Conservation (phyloP, 257 asterid genomes). For the Rubia yunnanensis region DNA sequence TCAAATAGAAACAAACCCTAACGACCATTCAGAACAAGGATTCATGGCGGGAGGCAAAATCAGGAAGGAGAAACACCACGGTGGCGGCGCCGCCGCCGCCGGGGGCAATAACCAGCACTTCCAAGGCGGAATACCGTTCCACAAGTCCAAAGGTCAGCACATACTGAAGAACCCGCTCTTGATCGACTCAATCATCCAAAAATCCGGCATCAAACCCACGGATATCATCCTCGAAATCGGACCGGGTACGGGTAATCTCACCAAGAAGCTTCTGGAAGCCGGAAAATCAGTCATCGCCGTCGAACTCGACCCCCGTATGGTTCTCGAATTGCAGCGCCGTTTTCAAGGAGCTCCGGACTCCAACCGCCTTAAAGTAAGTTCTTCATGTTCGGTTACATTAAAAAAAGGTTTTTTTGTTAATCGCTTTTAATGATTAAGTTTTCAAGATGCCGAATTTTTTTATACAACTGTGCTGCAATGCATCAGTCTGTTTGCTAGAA, state of each 20-base stretch:
- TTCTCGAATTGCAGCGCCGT: slow-evolving; percentile 80
- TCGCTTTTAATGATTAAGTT: background rate
- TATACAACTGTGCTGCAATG: background rate
- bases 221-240: slow-evolving; percentile 89
- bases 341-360: slow-evolving; percentile 82
- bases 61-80: slow-evolving; percentile 42
- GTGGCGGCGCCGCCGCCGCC: slow-evolving; percentile 27
- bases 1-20: slow-evolving; percentile 2
- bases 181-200: slow-evolving; percentile 73
- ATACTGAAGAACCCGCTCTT: slow-evolving; percentile 78
- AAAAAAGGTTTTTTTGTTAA: background rate
- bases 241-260: slow-evolving; percentile 93
- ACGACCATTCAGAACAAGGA: background rate
- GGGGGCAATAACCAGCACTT: slow-evolving; percentile 39
- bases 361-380: slow-evolving; percentile 45
- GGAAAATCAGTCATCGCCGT: slow-evolving; percentile 86
- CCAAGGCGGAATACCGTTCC: slow-evolving; percentile 85
- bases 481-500: background rate
- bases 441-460: background rate
- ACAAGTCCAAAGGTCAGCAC: slow-evolving; percentile 95
- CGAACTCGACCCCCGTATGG: slow-evolving; percentile 96
- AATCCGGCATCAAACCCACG: slow-evolving; percentile 82
- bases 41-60: slow-evolving; percentile 94
- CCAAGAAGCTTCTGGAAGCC: slow-evolving; percentile 93
- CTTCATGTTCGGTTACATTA: background rate